A percentile compares a stretch with the other conserved stretches of the same genome.
These are phyloP conservation scores for Verticillium longisporum DNA, from an alignment of 2,329 filamentous ascomycete genomes.

Conservation along the genomic window DNA sequence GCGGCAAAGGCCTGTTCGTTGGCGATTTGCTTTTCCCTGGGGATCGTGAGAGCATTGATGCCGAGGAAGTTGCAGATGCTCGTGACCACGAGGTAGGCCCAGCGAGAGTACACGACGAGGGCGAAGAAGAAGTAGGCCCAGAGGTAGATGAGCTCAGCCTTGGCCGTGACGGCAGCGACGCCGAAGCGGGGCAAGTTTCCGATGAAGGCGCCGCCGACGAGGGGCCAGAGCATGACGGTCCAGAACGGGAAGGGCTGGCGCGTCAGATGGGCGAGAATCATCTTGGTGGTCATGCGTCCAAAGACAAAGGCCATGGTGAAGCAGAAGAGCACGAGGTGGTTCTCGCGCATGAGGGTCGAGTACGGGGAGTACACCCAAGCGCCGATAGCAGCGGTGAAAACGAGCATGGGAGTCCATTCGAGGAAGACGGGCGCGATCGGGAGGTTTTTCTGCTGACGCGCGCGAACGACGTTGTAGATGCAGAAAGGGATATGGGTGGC, in stretches of 20 bases:
- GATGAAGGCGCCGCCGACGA: constrained; percentile 77
- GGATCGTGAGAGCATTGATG: constrained; percentile 92
- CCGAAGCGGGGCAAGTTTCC: constrained; percentile 77
- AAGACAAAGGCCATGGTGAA: constrained; percentile 95
- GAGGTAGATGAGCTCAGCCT: constrained; percentile 72
- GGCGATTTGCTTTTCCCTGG: constrained; percentile 50
- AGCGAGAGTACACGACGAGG: constrained; percentile 79
- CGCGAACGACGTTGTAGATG: constrained; percentile 75
- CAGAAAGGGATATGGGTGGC: constrained; percentile 80
- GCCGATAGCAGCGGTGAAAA: constrained; percentile 68
- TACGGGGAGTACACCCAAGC: constrained; percentile 88
- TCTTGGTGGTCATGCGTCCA: constrained; percentile 96
- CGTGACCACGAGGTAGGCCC: constrained; percentile 85
- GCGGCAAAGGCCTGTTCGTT: constrained; percentile 35
- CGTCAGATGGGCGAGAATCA: constrained; percentile 92
- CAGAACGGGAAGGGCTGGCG: constrained; percentile 93
- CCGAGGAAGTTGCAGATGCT: constrained; percentile 88
- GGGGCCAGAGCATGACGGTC: constrained; percentile 83
- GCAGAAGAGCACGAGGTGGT: constrained; percentile 88
- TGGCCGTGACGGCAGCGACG: constrained; percentile 56
- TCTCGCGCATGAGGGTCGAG: constrained; percentile 72
- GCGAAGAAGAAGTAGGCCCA: constrained; percentile 80
- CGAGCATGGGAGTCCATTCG: constrained; percentile 87
- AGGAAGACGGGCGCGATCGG: constrained; percentile 78
- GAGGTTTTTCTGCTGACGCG: constrained; percentile 63